Conservation (phyloP, 768 basidiomycete species). For the Exidia glandulosa region DNA sequence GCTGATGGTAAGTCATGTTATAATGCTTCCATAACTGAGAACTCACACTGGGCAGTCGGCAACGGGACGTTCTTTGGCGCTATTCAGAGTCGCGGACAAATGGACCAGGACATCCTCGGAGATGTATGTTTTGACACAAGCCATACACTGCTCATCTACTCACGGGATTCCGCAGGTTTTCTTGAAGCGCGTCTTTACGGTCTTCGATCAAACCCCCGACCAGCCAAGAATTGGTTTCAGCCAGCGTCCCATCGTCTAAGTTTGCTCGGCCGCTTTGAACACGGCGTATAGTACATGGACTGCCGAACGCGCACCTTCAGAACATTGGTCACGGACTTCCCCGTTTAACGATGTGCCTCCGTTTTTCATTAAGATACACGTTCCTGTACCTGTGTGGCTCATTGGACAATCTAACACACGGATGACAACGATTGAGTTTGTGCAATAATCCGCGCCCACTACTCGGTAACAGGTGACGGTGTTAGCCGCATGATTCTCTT, state of each 20-base stretch:
- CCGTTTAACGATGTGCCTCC: too few relatives aligned
- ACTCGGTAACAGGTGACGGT: too few relatives aligned
- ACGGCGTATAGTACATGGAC: neutral
- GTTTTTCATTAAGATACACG: too few relatives aligned
- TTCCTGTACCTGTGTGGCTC: too few relatives aligned
- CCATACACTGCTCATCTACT: too few relatives aligned
- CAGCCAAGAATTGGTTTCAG: slow-evolving; percentile 3
- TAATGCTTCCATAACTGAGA: neutral
- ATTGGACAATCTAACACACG: too few relatives aligned
- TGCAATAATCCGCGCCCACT: too few relatives aligned
- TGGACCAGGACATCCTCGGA: slow-evolving; percentile 7
- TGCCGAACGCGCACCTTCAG: neutral
- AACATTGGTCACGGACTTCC: too few relatives aligned
- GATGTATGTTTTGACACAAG: slow-evolving; percentile 2
- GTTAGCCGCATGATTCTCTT: too few relatives aligned
- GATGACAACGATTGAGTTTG: too few relatives aligned
- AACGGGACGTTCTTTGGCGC: slow-evolving; percentile 1
- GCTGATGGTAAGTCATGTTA: slow-evolving; percentile 5
- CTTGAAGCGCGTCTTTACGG: slow-evolving; percentile 5
- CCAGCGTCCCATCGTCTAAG: neutral
- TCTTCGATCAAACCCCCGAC: slow-evolving; percentile 1
- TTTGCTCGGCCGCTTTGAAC: neutral
- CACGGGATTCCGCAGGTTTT: slow-evolving; percentile 2
- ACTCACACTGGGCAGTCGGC: neutral
- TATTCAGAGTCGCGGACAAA: slow-evolving; percentile 5